These are phyloP conservation scores for Rostrohypoxylon terebratum DNA, from an alignment of 495 filamentous ascomycete genomes.

Conservation along the genomic window DNA sequence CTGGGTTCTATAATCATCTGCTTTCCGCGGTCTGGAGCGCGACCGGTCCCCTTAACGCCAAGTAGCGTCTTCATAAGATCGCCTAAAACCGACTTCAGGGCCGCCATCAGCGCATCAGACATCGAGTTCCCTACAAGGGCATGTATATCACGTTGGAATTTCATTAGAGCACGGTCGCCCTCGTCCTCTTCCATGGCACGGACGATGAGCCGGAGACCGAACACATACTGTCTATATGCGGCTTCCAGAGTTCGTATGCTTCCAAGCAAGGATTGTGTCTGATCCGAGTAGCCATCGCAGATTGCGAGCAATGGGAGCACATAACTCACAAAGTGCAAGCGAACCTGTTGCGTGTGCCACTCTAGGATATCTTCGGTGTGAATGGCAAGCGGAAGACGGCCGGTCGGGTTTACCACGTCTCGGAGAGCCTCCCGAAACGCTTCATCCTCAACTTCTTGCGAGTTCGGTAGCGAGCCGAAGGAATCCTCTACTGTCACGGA, in stretches of 20 bases:
- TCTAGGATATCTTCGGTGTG: slow-evolving; percentile 62
- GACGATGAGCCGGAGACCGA: slow-evolving; percentile 59
- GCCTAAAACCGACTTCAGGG: slow-evolving; percentile 66
- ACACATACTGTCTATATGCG: slow-evolving; percentile 62
- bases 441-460: slow-evolving; percentile 51
- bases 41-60: slow-evolving; percentile 58
- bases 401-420: slow-evolving; percentile 54
- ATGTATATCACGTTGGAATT: slow-evolving; percentile 70
- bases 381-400: slow-evolving; percentile 55
- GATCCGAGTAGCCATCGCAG: slow-evolving; percentile 53
- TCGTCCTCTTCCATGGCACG: slow-evolving; percentile 51
- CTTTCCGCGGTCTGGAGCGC: slow-evolving; percentile 22
- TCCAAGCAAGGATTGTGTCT: slow-evolving; percentile 57
- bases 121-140: slow-evolving; percentile 74
- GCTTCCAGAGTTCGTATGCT: slow-evolving; percentile 63
- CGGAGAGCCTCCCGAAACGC: slow-evolving; percentile 59
- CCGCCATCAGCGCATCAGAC: slow-evolving; percentile 63
- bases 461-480: slow-evolving; percentile 57
- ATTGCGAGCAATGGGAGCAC: slow-evolving; percentile 61
- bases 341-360: slow-evolving; percentile 65
- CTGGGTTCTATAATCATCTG: slow-evolving; percentile 25
- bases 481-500: slow-evolving; percentile 58
- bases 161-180: slow-evolving; percentile 55
- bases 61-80: slow-evolving; percentile 67
- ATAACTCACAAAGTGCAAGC: slow-evolving; percentile 62